phyloP scores from a whole-genome alignment of 495 filamentous ascomycete species.

The Cercophora sp. region DNA sequence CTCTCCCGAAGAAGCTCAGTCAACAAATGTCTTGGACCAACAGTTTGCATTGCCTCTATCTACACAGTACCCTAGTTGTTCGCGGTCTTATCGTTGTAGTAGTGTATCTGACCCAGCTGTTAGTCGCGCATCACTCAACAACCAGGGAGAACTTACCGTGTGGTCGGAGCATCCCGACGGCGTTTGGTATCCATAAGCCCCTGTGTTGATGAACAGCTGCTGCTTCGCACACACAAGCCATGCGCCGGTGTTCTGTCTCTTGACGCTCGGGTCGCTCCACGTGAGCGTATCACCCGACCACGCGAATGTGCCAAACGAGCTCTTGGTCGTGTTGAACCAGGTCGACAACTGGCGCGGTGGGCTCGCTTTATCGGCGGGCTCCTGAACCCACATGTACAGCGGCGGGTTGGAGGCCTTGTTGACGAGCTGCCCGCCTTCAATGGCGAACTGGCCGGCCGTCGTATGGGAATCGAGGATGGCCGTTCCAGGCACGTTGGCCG shows the following conservation, averaged over 20 bases:
- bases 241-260: slow-evolving; percentile 51
- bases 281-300: slow-evolving; percentile 55
- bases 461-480: slow-evolving; percentile 51
- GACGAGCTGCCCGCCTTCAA: slow-evolving; percentile 54
- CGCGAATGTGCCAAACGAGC: slow-evolving; percentile 54
- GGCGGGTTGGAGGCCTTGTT: slow-evolving; percentile 42
- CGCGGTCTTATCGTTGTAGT: slow-evolving; percentile 34
- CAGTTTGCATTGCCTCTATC: too few species aligned
- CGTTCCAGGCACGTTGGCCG: slow-evolving; percentile 41
- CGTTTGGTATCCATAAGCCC: slow-evolving; percentile 55
- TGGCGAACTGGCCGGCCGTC: slow-evolving; percentile 59
- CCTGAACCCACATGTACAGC: slow-evolving; percentile 45
- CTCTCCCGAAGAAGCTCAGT: too few species aligned
- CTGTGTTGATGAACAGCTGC: slow-evolving; percentile 55
- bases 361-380: slow-evolving; percentile 44
- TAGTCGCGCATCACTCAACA: neutral
- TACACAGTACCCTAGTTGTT: slow-evolving; percentile 19
- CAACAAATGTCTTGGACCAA: too few species aligned
- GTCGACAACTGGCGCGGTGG: slow-evolving; percentile 44
- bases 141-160: slow-evolving; percentile 41
- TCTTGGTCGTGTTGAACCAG: slow-evolving; percentile 49
- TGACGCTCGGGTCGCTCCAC: slow-evolving; percentile 47
- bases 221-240: slow-evolving; percentile 56
- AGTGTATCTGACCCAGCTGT: slow-evolving; percentile 23
- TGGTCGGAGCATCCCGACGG: slow-evolving; percentile 56